These are phyloP conservation scores for Croton setiger DNA, from an alignment of 441 rosid species.

Conservation along the genomic window DNA sequence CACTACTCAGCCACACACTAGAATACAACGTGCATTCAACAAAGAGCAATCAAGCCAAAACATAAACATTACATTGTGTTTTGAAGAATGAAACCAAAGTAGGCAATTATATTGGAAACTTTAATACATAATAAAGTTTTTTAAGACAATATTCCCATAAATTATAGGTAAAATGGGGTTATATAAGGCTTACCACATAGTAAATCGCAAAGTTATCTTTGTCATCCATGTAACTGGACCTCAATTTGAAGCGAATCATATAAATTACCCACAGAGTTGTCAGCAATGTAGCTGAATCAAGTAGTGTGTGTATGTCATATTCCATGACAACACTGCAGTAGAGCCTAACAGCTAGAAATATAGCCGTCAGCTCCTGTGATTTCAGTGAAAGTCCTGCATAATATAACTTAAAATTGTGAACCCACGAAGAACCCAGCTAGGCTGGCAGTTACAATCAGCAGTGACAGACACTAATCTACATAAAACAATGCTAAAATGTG, in stretches of 20 bases:
- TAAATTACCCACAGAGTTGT: constrained; percentile 96
- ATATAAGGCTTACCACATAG: constrained; percentile 61
- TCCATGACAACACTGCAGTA: constrained; percentile 97
- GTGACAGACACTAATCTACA: background rate
- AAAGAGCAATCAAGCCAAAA: background rate
- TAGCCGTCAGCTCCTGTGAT: constrained; percentile 88
- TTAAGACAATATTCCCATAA: background rate
- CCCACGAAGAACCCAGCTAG: constrained; percentile 2
- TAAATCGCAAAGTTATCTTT: constrained; percentile 87
- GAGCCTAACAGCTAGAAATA: constrained; percentile 82
- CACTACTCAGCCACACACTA: background rate
- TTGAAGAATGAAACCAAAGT: constrained; percentile 1
- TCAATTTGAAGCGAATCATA: constrained; percentile 82
- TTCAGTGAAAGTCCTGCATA: constrained; percentile 85
- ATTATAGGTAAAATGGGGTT: background rate
- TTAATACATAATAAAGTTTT: background rate
- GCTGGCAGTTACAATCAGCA: background rate
- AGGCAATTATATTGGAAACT: background rate
- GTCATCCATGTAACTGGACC: constrained; percentile 88
- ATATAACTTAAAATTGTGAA: constrained; percentile 12
- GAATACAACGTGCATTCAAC: background rate
- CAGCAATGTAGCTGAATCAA: constrained; percentile 76
- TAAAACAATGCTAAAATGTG: background rate
- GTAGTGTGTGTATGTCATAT: constrained; percentile 86
- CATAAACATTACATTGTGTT: background rate